phyloP scores from a whole-genome alignment of 78 protist species.

The Diacronema lutheri region DNA sequence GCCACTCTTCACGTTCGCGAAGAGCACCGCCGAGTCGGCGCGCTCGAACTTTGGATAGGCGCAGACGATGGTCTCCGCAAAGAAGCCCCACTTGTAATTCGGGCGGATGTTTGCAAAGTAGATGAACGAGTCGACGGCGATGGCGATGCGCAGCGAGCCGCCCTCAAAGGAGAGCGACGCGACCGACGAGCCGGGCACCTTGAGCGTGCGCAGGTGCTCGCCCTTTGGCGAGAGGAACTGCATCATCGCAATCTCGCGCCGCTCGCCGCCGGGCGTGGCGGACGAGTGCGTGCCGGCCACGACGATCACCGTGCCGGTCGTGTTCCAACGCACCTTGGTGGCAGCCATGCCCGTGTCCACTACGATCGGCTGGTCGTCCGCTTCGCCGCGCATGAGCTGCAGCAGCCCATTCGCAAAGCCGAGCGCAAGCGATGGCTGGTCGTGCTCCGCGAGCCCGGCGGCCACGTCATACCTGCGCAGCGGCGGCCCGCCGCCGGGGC shows the following conservation, averaged over 20 bases:
- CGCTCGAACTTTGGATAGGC: conserved; percentile 61
- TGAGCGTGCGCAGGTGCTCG: conserved; percentile 44
- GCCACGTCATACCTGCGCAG: conserved; percentile 47
- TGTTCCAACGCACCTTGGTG: conserved; percentile 54
- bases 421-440: conserved; percentile 57
- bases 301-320: conserved; percentile 34
- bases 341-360: conserved; percentile 67
- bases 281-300: not conserved
- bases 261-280: too few species aligned
- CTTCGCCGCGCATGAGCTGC: conserved; percentile 61
- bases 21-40: conserved; percentile 54
- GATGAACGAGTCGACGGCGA: conserved; percentile 75
- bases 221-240: conserved; percentile 76
- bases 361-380: conserved; percentile 41
- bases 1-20: conserved; percentile 59
- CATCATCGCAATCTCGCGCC: conserved; percentile 2
- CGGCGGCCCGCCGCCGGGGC: too few species aligned
- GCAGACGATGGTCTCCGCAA: conserved; percentile 63
- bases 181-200: conserved; percentile 56
- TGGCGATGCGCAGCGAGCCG: conserved; percentile 65
- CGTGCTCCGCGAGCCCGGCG: conserved; percentile 23
- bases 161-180: conserved; percentile 68
- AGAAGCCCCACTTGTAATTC: conserved; percentile 65
- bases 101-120: conserved; percentile 79
- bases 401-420: conserved; percentile 56